A percentile compares a stretch with the other conserved stretches of the same genome.
phyloP scores from a whole-genome alignment of 1,284 basidiomycete species.

The Tilletia indica region DNA sequence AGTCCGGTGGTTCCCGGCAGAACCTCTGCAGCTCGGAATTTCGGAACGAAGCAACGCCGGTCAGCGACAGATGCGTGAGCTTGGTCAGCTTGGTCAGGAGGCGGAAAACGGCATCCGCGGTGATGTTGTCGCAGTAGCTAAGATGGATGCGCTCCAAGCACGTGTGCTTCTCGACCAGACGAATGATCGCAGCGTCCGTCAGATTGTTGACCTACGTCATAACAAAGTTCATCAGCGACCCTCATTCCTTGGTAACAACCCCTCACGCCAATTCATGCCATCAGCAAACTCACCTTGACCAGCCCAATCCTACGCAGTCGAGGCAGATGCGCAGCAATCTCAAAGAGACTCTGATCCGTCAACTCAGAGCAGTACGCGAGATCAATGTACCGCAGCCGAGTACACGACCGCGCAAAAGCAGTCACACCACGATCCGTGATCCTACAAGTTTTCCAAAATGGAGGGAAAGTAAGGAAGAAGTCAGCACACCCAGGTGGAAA shows the following conservation, averaged over 20 bases:
- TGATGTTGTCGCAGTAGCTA: constrained; percentile 94
- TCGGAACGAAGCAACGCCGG: constrained; percentile 89
- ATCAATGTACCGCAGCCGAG: constrained; percentile 91
- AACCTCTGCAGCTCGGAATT: constrained; percentile 82
- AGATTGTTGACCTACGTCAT: constrained; percentile 83
- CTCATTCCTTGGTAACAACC: not conserved
- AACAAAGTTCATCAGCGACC: too few species aligned
- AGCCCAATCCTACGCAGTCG: constrained; percentile 92
- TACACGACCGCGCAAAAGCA: constrained; percentile 79
- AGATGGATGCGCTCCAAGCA: constrained; percentile 88
- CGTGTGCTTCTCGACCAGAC: constrained; percentile 71
- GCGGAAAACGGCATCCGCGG: constrained; percentile 85
- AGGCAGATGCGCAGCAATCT: constrained; percentile 76
- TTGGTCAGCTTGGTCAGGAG: constrained; percentile 81
- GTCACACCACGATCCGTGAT: constrained; percentile 89
- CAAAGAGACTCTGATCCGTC: constrained; percentile 90
- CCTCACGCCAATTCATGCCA: not conserved
- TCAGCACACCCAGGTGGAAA: not conserved
- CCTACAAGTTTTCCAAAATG: constrained; percentile 56
- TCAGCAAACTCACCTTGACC: constrained; percentile 69
- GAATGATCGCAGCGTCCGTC: constrained; percentile 87
- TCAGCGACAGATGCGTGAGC: constrained; percentile 89
- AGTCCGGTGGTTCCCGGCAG: constrained; percentile 86
- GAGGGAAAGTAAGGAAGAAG: not conserved
- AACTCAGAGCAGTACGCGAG: constrained; percentile 90